A percentile compares a stretch with the other conserved stretches of the same genome.
These are phyloP conservation scores for Pythium rhizo-oryzae DNA, from an alignment of 352 stramenopile genomes.

Conservation along the genomic window DNA sequence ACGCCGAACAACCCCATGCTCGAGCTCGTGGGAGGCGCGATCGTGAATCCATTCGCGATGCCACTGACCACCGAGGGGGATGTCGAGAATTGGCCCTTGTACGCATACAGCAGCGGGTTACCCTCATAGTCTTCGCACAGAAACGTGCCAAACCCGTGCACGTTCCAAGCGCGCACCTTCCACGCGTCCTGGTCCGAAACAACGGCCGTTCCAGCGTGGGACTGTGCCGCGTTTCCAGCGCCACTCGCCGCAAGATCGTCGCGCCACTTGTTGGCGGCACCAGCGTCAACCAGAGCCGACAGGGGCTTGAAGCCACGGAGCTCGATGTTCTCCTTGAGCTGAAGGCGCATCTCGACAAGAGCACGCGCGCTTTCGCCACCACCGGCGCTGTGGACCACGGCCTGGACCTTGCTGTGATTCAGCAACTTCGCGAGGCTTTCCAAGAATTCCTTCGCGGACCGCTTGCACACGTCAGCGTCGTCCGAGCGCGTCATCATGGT, in stretches of 20 bases:
- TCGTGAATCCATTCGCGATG: slow-evolving; percentile 24
- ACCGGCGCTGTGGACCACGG: slow-evolving; percentile 28
- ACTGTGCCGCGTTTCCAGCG: not conserved
- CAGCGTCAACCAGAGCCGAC: slow-evolving; percentile 30
- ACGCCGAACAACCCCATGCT: slow-evolving; percentile 15
- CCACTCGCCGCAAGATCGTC: slow-evolving; percentile 29
- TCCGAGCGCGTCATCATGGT: slow-evolving; percentile 29
- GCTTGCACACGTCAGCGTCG: slow-evolving; percentile 24
- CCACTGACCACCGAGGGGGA: slow-evolving; percentile 30
- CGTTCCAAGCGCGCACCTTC: slow-evolving; percentile 63
- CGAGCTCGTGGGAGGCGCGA: not conserved
- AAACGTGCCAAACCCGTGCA: slow-evolving; percentile 59
- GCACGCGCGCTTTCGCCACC: slow-evolving; percentile 23
- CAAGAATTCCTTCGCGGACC: slow-evolving; percentile 45
- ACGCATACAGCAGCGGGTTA: slow-evolving; percentile 57
- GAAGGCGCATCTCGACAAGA: slow-evolving; percentile 43
- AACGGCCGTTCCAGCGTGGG: slow-evolving; percentile 3
- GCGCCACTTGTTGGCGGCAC: slow-evolving; percentile 29
- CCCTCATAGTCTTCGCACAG: slow-evolving; percentile 66
- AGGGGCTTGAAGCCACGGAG: slow-evolving; percentile 70
- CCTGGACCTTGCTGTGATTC: slow-evolving; percentile 53
- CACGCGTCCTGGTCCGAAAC: slow-evolving; percentile 49
- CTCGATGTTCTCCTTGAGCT: slow-evolving; percentile 78
- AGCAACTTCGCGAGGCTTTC: slow-evolving; percentile 53
- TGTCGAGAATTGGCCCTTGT: slow-evolving; percentile 42